Evolutionary conservation across 2,329 filamentous ascomycete species (phyloP), one percentile per base, ranked within the genome.

Genomic region (Didymella keratinophila): DNA sequence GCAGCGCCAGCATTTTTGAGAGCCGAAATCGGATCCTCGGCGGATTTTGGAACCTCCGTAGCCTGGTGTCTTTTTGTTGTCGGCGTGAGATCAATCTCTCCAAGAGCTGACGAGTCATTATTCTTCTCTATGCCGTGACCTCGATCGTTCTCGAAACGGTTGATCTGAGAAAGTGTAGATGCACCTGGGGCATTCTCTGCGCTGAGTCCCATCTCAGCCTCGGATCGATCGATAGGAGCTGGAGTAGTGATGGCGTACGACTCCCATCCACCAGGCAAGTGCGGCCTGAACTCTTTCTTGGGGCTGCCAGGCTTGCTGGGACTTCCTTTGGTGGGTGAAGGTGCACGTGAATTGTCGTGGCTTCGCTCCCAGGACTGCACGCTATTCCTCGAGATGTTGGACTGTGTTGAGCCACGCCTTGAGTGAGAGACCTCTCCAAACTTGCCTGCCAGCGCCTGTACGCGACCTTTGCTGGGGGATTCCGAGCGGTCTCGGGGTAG

Each of bases 231-330:
- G 7, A 63, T 66, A n/a, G 72, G 70, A 7, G 73, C 76, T 32
- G 75, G 71, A 28, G 60, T 69, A 10, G 76, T 79, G 7, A 79
- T 78, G 2, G 77, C 76, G 58, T 77, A 82, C 30, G 83, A 85
- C 51, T 83, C 78, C 83, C 83, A 85, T 51, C 80, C 81, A 21
- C 83, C 83, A 37, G 83, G 83, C 30, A 85, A 68, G 52, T 81
- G 76, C 14, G 83, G 83, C 52, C 80, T 76, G 64, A 84, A 85
- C n/a, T 71, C 68, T 44, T 69, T 71, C 25, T 62, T 64, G 6
- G 68, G 65, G 47, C 63, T 71, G 59, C 80, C 82, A 16, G 77
- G 78, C 41, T 72, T 72, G 21, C 62, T 62, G 12, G 70, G 66
- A 20, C 57, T 68, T 4, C 37, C 59, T 56, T 76, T 75, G 1